Evolutionary conservation across 208 protist genomes (phyloP).

Genomic region (Trypanosoma mega): DNA sequence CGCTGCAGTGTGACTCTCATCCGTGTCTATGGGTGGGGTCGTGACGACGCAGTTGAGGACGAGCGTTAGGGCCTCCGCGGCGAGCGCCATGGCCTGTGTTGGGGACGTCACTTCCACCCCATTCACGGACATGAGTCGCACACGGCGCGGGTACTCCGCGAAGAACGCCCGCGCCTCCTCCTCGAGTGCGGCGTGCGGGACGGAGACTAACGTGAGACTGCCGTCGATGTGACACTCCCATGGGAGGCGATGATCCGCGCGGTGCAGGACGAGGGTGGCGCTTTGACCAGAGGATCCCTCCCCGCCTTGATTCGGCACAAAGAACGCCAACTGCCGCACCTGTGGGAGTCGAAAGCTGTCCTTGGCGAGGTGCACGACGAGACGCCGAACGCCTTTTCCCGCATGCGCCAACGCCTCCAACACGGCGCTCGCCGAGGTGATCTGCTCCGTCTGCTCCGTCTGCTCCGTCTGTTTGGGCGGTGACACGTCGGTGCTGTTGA

Average conservation of each 20-base stretch:
- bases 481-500: conserved; percentile 40
- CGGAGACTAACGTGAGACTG: conserved; percentile 23
- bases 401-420: conserved; percentile 18
- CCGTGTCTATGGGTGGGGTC: conserved; percentile 16
- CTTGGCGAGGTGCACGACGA: conserved; percentile 36
- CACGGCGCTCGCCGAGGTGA: conserved; percentile 7
- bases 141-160: conserved; percentile 31
- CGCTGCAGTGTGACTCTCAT: not conserved
- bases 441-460: not conserved
- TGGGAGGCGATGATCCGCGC: conserved; percentile 27
- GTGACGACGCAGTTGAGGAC: conserved; percentile 65
- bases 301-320: conserved; percentile 43
- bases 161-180: conserved; percentile 26
- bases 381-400: conserved; percentile 28
- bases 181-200: conserved; percentile 13
- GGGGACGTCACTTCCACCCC: conserved; percentile 55
- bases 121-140: conserved; percentile 58
- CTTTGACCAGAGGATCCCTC: conserved; percentile 56
- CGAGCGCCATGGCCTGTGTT: conserved; percentile 41
- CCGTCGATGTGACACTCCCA: conserved; percentile 37
- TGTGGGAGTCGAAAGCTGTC: conserved; percentile 31
- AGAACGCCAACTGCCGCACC: conserved; percentile 39
- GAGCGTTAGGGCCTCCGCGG: conserved; percentile 39
- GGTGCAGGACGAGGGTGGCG: conserved; percentile 44
- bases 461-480: not conserved